Base-by-base conservation (phyloP, 2,329 filamentous ascomycete species). In the Aspergillus aculeatinus region DNA sequence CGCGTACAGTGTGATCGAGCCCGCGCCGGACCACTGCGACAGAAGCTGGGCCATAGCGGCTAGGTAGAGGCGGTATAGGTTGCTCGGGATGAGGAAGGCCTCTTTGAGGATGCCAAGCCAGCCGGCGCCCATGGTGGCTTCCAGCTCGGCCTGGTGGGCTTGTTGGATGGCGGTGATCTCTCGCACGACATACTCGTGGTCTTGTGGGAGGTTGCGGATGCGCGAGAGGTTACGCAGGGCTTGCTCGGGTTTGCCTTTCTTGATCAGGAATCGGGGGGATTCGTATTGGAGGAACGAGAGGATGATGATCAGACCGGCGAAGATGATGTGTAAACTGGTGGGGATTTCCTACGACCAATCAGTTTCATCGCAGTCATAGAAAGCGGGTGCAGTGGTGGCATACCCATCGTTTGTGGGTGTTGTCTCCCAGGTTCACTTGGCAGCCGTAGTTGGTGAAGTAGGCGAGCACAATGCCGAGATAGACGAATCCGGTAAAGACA, bases 291-390 rank as follows among this genome's bases (percentile, higher is more conserved):
- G 83, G 72, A 90, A 88, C 11, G 86, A 89, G 14, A 92, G 80
- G 58, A 85, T 67, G 69, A 90, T 84, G 70, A 92, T 91, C 61
- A 93, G 76, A 4, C 84, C 84, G 2, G 89, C 87, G 69, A 93
- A 92, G 70, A 92, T 92, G 73, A 94, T 80, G 71, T 94, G 90
- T 59, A 93, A 79, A 65, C 86, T 87, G 48, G 89, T 91, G 0
- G 90, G 90, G 0, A 91, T 83, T 48, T 72, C 65, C 75, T 76
- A 47, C 12, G 31, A 9, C 5, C 2, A 10, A 58, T 57, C 16
- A 48, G 48, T 14, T 10, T 1, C 31, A 25, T n/a, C 9, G 1
- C 16, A 35, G 14, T 79, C 4, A 9, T 10, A 2, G 14, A 1
- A 5, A 5, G 35, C 5, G 25, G 23, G 10, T 21, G 21, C 21